Evolutionary conservation across 768 basidiomycete species (phyloP).

Genomic region (Russula abietina): DNA sequence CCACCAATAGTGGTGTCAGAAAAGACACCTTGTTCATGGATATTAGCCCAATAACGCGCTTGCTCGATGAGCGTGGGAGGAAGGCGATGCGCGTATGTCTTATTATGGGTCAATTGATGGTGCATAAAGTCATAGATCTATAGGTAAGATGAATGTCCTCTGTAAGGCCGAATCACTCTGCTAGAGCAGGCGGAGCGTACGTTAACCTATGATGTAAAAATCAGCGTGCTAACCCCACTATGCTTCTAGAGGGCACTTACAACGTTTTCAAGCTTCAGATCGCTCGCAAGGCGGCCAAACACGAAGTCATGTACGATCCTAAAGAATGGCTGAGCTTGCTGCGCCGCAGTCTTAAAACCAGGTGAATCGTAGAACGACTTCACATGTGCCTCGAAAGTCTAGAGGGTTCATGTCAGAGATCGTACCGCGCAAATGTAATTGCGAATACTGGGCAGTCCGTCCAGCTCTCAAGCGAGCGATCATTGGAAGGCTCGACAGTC

Average conservation of each 20-base stretch:
- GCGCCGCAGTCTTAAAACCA: constrained; percentile 56
- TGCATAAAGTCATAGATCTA: constrained; percentile 76
- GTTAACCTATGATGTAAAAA: constrained; percentile 52
- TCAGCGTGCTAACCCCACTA: constrained; percentile 19
- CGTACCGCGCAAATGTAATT: background rate
- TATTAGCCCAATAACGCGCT: constrained; percentile 68
- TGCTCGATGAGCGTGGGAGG: constrained; percentile 75
- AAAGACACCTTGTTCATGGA: constrained; percentile 75
- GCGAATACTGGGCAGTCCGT: constrained; percentile 48
- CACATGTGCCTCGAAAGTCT: constrained; percentile 65
- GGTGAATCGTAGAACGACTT: constrained; percentile 53
- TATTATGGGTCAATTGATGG: constrained; percentile 74
- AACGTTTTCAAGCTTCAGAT: constrained; percentile 57
- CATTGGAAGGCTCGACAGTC: constrained; percentile 80
- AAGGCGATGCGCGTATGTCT: constrained; percentile 70
- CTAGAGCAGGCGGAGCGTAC: constrained; percentile 37
- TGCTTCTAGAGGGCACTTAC: constrained; percentile 37
- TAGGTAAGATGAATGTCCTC: constrained; percentile 6
- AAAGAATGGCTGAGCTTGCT: constrained; percentile 62
- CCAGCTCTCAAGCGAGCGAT: constrained; percentile 81
- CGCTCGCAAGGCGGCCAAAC: constrained; percentile 47
- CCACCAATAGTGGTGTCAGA: constrained; percentile 52
- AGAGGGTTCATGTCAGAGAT: constrained; percentile 1
- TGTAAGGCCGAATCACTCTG: background rate
- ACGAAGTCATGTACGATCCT: constrained; percentile 60